Conservation (phyloP, 257 asterid genomes). For the Marsdenia floribunda region DNA sequence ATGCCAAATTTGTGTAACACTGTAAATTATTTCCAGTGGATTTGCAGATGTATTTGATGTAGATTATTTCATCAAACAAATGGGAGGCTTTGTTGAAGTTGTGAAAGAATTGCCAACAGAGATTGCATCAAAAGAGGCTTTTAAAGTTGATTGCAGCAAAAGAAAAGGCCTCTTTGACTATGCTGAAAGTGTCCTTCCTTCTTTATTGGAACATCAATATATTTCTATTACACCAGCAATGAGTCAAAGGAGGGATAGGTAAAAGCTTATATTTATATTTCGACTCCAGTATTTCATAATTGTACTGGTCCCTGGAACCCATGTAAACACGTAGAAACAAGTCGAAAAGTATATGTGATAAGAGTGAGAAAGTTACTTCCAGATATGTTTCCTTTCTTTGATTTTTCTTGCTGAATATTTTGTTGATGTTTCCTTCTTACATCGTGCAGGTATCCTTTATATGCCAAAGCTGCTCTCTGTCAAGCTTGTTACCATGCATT, state of each 20-base stretch:
- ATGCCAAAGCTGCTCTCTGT: conserved; percentile 92
- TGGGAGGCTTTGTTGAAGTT: conserved; percentile 66
- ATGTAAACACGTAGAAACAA: not conserved
- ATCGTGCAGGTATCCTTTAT: conserved; percentile 63
- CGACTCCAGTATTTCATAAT: not conserved
- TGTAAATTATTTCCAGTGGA: conserved; percentile 46
- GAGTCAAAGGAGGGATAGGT: conserved; percentile 99
- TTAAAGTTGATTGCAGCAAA: conserved; percentile 93
- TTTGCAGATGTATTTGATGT: conserved; percentile 90
- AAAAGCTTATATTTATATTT: not conserved
- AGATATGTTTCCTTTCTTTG: not conserved
- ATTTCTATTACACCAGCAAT: conserved; percentile 87
- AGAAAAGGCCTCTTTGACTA: conserved; percentile 91
- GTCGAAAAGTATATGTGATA: not conserved
- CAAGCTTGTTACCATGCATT: conserved; percentile 84
- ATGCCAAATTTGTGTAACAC: conserved; percentile 5
- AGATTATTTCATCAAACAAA: conserved; percentile 75
- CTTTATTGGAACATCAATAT: conserved; percentile 71
- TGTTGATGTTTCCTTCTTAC: not conserved
- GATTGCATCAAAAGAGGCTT: conserved; percentile 81
- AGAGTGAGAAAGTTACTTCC: not conserved
- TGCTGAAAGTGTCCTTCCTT: conserved; percentile 77
- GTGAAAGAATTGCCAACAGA: conserved; percentile 79
- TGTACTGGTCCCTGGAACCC: not conserved
- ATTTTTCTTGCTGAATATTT: not conserved